phyloP scores from a whole-genome alignment of 257 asterid species.

The Cinchona pubescens region DNA sequence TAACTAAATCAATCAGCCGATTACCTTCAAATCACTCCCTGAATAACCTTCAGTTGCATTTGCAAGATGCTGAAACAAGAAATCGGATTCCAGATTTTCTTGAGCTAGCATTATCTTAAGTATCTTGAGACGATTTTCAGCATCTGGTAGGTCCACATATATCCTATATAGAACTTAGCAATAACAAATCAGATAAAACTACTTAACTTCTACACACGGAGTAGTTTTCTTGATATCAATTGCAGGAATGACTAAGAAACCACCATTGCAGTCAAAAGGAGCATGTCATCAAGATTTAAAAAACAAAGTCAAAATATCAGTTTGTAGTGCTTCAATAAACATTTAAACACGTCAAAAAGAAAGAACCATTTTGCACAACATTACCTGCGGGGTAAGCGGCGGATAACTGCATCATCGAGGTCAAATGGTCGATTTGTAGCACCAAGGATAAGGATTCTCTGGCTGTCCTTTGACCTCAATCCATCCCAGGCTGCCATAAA shows the following conservation, averaged over 20 bases:
- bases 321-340: background rate
- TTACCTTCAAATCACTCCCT: slow-evolving; percentile 97
- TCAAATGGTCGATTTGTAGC: slow-evolving; percentile 99
- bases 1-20: slow-evolving; percentile 16
- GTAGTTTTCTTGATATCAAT: too few relatives aligned
- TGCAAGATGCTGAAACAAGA: slow-evolving; percentile 74
- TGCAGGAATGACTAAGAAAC: background rate
- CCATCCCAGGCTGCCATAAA: slow-evolving; percentile 99
- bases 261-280: background rate
- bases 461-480: slow-evolving; percentile 90
- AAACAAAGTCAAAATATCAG: background rate
- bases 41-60: slow-evolving; percentile 96
- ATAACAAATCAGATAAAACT: slow-evolving; percentile 14
- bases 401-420: slow-evolving; percentile 99
- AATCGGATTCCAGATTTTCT: slow-evolving; percentile 71
- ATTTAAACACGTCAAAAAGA: background rate
- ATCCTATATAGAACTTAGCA: slow-evolving; percentile 52
- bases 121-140: slow-evolving; percentile 81
- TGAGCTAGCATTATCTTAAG: slow-evolving; percentile 72
- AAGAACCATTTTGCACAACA: slow-evolving; percentile 6
- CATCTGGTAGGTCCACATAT: slow-evolving; percentile 94
- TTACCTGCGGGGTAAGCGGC: slow-evolving; percentile 93
- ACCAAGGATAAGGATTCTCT: slow-evolving; percentile 92
- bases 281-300: background rate
- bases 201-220: too few relatives aligned